Conservation (phyloP, 2,329 filamentous ascomycete genomes). For the Cytospora piceae region DNA sequence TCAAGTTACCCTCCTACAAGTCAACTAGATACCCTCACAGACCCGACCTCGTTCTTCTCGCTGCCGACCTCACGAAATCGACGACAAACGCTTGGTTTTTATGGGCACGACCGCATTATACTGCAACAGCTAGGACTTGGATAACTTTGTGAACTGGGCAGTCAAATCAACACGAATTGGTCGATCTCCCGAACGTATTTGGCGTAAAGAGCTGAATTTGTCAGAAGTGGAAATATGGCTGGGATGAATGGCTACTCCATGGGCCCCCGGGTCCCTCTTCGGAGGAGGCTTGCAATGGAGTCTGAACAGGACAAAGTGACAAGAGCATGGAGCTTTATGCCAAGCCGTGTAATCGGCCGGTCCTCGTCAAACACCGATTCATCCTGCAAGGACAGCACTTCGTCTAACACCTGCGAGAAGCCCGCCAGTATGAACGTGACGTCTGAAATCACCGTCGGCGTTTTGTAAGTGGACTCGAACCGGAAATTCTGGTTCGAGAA, state of each 20-base stretch:
- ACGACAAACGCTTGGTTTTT: constrained; percentile 22
- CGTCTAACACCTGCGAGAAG: constrained; percentile 30
- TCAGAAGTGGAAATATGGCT: constrained; percentile 30
- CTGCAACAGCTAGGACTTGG: constrained; percentile 19
- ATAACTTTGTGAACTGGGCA: constrained; percentile 3
- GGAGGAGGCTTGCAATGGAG: constrained; percentile 29
- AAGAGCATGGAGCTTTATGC: constrained; percentile 24
- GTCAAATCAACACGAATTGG: background rate
- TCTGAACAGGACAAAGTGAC: constrained; percentile 9
- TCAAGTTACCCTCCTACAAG: constrained; percentile 13
- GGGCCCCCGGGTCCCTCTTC: constrained; percentile 36
- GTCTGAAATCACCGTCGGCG: constrained; percentile 24
- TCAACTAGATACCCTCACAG: background rate
- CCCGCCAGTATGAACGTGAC: constrained; percentile 22
- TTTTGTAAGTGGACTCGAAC: constrained; percentile 21
- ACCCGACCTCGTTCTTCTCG: background rate
- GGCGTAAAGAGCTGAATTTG: background rate
- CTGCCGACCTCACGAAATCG: constrained; percentile 25
- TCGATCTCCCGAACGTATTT: constrained; percentile 3
- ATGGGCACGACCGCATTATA: constrained; percentile 23
- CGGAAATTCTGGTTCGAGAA: background rate
- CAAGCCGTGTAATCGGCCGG: constrained; percentile 33
- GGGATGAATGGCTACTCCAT: constrained; percentile 34
- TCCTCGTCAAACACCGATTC: constrained; percentile 32
- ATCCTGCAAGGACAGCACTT: constrained; percentile 18